Conservation (phyloP, 257 asterid species). For the Henckelia pumila region DNA sequence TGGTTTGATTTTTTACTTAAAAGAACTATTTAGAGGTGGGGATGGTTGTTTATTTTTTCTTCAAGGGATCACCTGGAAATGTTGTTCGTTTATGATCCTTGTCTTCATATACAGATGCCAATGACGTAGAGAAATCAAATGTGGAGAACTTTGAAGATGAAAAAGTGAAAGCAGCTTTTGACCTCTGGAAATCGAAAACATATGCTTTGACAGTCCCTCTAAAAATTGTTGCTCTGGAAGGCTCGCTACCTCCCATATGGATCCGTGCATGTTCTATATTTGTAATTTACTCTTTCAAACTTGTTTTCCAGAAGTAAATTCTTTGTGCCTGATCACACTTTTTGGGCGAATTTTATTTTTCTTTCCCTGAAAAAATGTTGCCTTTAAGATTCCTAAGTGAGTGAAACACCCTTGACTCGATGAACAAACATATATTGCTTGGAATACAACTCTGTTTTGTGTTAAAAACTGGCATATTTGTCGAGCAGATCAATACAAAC, state of each 20-base stretch:
- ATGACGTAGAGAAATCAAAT: conserved; percentile 27
- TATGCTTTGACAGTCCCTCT: conserved; percentile 78
- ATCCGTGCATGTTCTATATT: conserved; percentile 48
- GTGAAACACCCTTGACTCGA: background rate
- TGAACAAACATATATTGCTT: background rate
- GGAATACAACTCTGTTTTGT: background rate
- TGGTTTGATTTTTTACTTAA: background rate
- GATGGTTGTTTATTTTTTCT: background rate
- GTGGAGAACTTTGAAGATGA: conserved; percentile 45
- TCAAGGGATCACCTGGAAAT: background rate
- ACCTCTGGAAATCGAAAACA: conserved; percentile 78
- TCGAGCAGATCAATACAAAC: background rate
- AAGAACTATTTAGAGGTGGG: background rate
- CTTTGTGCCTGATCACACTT: background rate
- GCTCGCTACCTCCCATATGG: conserved; percentile 86
- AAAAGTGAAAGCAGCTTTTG: conserved; percentile 64
- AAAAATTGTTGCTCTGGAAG: conserved; percentile 69
- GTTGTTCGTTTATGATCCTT: background rate
- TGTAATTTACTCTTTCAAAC: background rate
- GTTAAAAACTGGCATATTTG: background rate
- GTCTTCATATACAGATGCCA: conserved; percentile 31
- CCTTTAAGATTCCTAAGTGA: background rate
- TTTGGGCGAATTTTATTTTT: background rate
- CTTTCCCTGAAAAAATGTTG: background rate
- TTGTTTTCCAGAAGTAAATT: background rate